A percentile compares a stretch with the other conserved stretches of the same genome.
phyloP scores from a whole-genome alignment of 805 yeast species.

The Metschnikowia lochheadii region DNA sequence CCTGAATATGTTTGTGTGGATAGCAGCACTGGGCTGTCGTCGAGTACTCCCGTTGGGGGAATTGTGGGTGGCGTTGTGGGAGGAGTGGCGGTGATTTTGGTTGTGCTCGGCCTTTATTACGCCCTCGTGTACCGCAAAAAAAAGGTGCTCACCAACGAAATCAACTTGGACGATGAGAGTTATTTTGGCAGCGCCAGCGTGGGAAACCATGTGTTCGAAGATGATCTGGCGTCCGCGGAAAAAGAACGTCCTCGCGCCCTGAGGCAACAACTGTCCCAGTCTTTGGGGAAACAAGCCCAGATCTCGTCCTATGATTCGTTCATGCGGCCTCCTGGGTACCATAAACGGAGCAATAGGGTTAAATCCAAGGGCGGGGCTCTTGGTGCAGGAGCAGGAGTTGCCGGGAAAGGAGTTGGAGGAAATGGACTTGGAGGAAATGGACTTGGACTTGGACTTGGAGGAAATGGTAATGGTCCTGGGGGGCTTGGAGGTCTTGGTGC shows the following conservation, averaged over 20 bases:
- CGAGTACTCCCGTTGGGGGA: constrained; percentile 36
- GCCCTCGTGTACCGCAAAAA: constrained; percentile 30
- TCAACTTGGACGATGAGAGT: constrained; percentile 13
- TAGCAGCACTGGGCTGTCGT: background rate
- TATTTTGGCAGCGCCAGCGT: constrained; percentile 8
- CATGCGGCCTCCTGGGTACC: constrained; percentile 34
- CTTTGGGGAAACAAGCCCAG: constrained; percentile 18
- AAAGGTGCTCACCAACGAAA: constrained; percentile 28
- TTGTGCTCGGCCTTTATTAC: constrained; percentile 33
- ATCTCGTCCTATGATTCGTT: constrained; percentile 42
- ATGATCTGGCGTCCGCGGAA: constrained; percentile 7
- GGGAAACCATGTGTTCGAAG: constrained; percentile 3
- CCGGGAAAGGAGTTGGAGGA: background rate
- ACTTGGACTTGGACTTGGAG: no score
- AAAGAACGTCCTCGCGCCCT: constrained; percentile 11
- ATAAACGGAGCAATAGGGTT: constrained; percentile 1
- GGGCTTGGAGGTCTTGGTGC: background rate
- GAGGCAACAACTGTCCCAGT: constrained; percentile 6
- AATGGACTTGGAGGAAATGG: background rate
- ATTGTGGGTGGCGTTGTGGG: constrained; percentile 74
- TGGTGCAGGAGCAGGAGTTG: background rate
- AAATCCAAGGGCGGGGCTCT: no score
- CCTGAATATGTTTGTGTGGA: constrained; percentile 13
- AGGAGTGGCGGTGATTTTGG: constrained; percentile 45
- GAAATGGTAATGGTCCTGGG: background rate